Evolutionary conservation across 2,329 filamentous ascomycete species (phyloP).

Genomic region (Lecanicillium sp.): DNA sequence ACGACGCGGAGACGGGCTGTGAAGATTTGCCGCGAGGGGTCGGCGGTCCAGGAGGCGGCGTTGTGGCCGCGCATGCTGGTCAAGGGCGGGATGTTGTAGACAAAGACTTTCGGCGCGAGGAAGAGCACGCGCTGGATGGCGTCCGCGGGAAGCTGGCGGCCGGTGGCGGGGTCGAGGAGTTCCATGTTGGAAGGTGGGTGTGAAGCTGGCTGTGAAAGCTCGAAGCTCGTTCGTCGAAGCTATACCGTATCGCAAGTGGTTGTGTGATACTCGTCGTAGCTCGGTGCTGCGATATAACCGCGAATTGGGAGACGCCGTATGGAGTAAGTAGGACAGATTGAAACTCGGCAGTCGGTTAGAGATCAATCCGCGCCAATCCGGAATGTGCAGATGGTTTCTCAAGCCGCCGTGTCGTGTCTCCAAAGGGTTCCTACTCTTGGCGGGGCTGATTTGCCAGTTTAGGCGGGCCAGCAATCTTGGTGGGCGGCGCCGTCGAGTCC

Average conservation of each 20-base stretch:
- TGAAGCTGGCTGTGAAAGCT: no score
- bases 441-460: no score
- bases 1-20: conserved; percentile 74
- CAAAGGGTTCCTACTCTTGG: conserved; percentile 2
- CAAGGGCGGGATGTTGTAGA: conserved; percentile 82
- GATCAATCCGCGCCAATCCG: no score
- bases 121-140: conserved; percentile 84
- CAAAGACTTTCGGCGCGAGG: conserved; percentile 66
- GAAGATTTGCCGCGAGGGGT: conserved; percentile 72
- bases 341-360: no score
- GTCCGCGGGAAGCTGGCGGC: conserved; percentile 59
- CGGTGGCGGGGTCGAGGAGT: conserved; percentile 64
- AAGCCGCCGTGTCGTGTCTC: not conserved
- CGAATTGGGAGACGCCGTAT: no score
- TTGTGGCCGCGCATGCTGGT: conserved; percentile 72
- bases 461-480: no score
- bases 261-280: no score
- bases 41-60: conserved; percentile 69
- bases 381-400: no score
- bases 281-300: no score
- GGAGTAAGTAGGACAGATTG: not conserved
- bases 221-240: no score
- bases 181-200: conserved; percentile 42
- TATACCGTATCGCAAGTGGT: no score
- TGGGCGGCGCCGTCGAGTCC: not conserved